These are phyloP conservation scores for Fomitopsis palustris DNA, from an alignment of 1,284 basidiomycete genomes.

Conservation along the genomic window DNA sequence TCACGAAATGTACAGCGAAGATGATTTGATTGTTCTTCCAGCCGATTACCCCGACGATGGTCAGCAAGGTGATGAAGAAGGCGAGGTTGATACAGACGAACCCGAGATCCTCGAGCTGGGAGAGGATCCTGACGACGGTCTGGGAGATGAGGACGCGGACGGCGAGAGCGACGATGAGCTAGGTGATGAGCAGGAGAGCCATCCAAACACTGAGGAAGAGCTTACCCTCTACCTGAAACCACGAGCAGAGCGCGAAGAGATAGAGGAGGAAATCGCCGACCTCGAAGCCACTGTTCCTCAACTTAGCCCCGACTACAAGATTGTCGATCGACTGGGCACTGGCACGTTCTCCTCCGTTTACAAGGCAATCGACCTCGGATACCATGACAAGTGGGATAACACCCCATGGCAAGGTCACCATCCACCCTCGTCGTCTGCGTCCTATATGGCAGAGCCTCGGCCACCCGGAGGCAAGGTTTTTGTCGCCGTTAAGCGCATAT, in stretches of 20 bases:
- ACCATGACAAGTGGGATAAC: conserved; percentile 81
- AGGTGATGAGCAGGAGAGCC: conserved; percentile 26
- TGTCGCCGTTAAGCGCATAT: conserved; percentile 96
- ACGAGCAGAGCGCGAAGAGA: conserved; percentile 70
- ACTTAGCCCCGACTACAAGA: conserved; percentile 68
- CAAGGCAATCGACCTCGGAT: conserved; percentile 85
- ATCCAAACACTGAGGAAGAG: conserved; percentile 54
- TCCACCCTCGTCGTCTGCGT: conserved; percentile 53
- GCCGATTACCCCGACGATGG: conserved; percentile 8
- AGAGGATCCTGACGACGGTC: conserved; percentile 21
- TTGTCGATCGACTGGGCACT: conserved; percentile 92
- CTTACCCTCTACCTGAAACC: conserved; percentile 51
- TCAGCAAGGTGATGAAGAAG: conserved; percentile 11
- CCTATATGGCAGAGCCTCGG: conserved; percentile 50
- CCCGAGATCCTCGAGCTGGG: conserved; percentile 16
- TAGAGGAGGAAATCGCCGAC: conserved; percentile 73
- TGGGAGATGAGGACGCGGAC: conserved; percentile 1
- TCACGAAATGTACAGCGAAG: conserved; percentile 50
- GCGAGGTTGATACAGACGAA: conserved; percentile 25
- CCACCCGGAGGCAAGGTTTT: conserved; percentile 55
- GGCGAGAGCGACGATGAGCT: conserved; percentile 19
- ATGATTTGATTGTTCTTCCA: conserved; percentile 29
- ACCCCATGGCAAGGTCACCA: conserved; percentile 72
- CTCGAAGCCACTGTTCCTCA: conserved; percentile 59
- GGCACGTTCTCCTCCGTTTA: conserved; percentile 99